A percentile compares a stretch with the other conserved stretches of the same genome.
These are phyloP conservation scores for Rhazya stricta DNA, from an alignment of 257 asterid genomes.

Conservation along the genomic window DNA sequence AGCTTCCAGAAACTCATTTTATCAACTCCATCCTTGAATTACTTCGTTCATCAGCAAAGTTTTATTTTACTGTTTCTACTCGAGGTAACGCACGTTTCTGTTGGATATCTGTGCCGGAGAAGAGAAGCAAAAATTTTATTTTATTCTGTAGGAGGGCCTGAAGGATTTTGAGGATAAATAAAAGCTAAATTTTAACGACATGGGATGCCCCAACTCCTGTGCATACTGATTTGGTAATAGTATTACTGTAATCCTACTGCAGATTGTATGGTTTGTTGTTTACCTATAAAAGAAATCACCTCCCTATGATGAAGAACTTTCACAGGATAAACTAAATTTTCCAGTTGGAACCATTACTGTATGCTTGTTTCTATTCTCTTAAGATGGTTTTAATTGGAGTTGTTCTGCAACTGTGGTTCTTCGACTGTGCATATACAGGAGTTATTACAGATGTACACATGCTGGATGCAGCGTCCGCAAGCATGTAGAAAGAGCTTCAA, in stretches of 20 bases:
- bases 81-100: background rate
- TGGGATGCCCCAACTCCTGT: background rate
- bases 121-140: background rate
- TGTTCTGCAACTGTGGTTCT: background rate
- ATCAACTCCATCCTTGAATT: background rate
- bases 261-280: background rate
- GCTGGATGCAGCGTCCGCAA: conserved; percentile 90
- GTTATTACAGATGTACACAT: conserved; percentile 82
- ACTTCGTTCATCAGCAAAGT: background rate
- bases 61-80: background rate
- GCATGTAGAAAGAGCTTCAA: conserved; percentile 87
- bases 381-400: background rate
- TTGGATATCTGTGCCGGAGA: background rate
- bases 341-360: background rate
- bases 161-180: background rate
- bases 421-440: conserved; percentile 40
- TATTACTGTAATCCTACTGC: background rate
- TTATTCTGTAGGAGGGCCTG: background rate
- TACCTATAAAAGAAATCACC: background rate
- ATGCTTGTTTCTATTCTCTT: background rate
- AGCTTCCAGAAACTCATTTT: background rate
- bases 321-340: background rate
- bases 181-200: background rate
- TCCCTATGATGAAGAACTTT: background rate
- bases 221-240: background rate